A percentile compares a stretch with the other conserved stretches of the same genome.
phyloP scores from a whole-genome alignment of 345 rosid species.

The Toxicodendron radicans region DNA sequence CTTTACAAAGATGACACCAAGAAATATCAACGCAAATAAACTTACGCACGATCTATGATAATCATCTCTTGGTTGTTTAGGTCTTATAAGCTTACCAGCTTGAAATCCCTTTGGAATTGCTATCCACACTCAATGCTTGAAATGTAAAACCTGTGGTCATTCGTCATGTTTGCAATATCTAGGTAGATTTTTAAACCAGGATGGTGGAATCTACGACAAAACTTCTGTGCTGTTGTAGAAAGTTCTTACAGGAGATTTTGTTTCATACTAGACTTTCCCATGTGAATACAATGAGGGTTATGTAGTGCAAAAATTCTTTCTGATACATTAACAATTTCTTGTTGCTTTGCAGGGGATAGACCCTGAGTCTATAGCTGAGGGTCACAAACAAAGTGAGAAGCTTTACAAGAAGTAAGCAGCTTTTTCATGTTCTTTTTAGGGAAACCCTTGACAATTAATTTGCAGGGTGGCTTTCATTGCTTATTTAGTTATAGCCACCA shows the following conservation, averaged over 20 bases:
- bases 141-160: not conserved
- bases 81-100: not conserved
- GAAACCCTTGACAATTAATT: not conserved
- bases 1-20: too few relatives aligned
- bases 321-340: conserved; percentile 5
- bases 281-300: conserved; percentile 2
- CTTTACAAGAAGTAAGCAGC: conserved; percentile 72
- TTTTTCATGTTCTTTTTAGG: conserved; percentile 9
- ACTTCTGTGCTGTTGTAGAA: not conserved
- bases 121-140: not conserved
- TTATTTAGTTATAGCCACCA: not conserved
- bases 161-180: not conserved
- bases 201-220: not conserved
- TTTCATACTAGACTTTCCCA: not conserved
- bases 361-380: conserved; percentile 46
- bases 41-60: too few relatives aligned
- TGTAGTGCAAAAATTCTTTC: conserved; percentile 1
- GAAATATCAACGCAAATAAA: too few relatives aligned
- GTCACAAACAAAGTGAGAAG: conserved; percentile 59
- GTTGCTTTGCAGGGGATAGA: conserved; percentile 48
- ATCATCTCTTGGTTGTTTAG: too few relatives aligned
- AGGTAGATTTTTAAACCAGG: not conserved
- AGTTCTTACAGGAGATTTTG: conserved; percentile 1
- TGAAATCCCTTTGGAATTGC: not conserved
- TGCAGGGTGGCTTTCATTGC: not conserved